Base-by-base conservation (phyloP, 306 rosid species). In the Oemleria cerasiformis region DNA sequence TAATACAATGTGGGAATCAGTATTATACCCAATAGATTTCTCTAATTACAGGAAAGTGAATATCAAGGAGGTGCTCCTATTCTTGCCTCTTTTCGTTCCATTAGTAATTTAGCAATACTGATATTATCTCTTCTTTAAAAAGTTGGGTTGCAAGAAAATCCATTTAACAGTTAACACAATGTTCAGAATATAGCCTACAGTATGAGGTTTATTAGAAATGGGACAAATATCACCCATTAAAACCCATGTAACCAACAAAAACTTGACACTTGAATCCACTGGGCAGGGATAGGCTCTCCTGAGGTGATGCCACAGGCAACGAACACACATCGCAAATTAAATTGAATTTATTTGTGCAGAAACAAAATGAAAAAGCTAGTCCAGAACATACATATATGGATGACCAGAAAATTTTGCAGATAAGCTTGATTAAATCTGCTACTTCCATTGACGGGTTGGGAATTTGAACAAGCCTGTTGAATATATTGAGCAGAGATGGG, bases 351-450 rank as follows among this genome's bases (percentile, higher is more conserved):
- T 30, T 30, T 30, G 36, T 68, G n/a, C 36, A 50, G 34, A 67
- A 17, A 41, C 44, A 70, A 25, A 70, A 34, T 0, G 30, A 23
- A 23, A 19, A 0, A 17, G 20, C n/a, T 42, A 30, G 20, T 59
- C 62, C 59, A 68, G 25, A 41, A 65, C 97, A 0, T 86, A 95
- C 97, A 84, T 95, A 95, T 70, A 95, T 89, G n/a, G 97, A 94
- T 55, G 99, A 94, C 99, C 99, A 94, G 80, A 94, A 94, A 76
- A 94, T 94, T 91, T 94, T 94, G 79, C 99, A 95, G 80, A 91
- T 95, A 76, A 91, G 91, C 86, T 95, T 91, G 86, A 95, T 95
- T 59, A 89, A 80, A 63, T 95, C 99, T 43, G 97, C 96, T 56
- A 95, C 83, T 82, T 95, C 99, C 69, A 89, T 81, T 63, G 96